These are phyloP conservation scores for Hansenula lynferdii DNA, from an alignment of 1,139 yeast species.

Conservation along the genomic window DNA sequence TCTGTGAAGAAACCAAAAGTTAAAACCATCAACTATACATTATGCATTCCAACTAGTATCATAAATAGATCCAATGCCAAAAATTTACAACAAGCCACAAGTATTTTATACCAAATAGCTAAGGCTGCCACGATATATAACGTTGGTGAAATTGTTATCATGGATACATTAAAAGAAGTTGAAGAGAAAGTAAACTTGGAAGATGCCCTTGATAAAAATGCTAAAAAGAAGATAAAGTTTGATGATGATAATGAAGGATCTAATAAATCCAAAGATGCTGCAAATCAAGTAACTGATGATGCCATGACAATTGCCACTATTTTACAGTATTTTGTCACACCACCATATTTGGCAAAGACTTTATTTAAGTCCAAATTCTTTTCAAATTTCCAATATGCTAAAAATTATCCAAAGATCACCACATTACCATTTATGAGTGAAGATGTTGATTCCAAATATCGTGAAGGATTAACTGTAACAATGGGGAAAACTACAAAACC, in stretches of 20 bases:
- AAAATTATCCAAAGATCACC: conserved; percentile 64
- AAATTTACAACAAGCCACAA: conserved; percentile 69
- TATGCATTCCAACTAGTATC: conserved; percentile 65
- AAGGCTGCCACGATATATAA: conserved; percentile 64
- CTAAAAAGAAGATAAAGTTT: conserved; percentile 34
- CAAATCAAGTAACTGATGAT: conserved; percentile 26
- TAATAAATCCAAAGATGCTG: conserved; percentile 5
- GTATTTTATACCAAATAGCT: conserved; percentile 73
- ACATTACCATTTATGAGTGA: conserved; percentile 71
- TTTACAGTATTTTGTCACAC: conserved; percentile 80
- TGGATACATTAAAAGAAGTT: conserved; percentile 40
- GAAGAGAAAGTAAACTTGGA: conserved; percentile 18
- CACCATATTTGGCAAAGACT: conserved; percentile 69
- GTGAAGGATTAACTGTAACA: conserved; percentile 71
- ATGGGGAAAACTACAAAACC: conserved; percentile 40
- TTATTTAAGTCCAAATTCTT: conserved; percentile 45
- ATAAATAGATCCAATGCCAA: conserved; percentile 48
- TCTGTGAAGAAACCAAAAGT: conserved; percentile 1
- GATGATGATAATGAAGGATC: conserved; percentile 28
- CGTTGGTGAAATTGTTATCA: conserved; percentile 68
- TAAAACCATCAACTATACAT: conserved; percentile 32
- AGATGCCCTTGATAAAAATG: conserved; percentile 5
- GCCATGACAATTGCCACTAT: conserved; percentile 61
- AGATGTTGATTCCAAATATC: conserved; percentile 23
- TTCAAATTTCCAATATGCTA: conserved; percentile 58